phyloP scores from a whole-genome alignment of 805 yeast genomes.

The Sugiyamaella smithiae region DNA sequence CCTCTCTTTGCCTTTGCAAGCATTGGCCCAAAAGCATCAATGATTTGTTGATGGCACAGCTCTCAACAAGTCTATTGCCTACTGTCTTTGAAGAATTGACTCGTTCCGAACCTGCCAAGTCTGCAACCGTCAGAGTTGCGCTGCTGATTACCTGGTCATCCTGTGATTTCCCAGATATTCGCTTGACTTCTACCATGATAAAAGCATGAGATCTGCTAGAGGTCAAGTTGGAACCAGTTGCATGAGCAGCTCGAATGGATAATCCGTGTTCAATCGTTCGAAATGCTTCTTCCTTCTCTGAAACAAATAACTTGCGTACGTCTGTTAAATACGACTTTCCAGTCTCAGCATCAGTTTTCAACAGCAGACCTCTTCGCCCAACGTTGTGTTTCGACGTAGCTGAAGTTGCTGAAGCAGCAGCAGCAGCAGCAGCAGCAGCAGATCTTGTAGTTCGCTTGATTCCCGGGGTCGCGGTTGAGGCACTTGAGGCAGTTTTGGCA shows the following conservation, averaged over 20 bases:
- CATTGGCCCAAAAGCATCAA: slow-evolving; percentile 51
- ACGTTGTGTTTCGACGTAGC: not conserved
- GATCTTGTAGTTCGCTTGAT: not conserved
- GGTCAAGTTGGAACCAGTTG: slow-evolving; percentile 43
- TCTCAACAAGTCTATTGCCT: slow-evolving; percentile 47
- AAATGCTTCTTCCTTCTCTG: slow-evolving; percentile 39
- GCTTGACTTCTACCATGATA: slow-evolving; percentile 42
- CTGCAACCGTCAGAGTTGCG: slow-evolving; percentile 48
- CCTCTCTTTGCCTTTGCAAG: slow-evolving; percentile 39
- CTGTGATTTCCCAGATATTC: slow-evolving; percentile 16
- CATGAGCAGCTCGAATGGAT: slow-evolving; percentile 39
- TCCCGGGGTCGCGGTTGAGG: not conserved
- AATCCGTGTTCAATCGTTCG: slow-evolving; percentile 41
- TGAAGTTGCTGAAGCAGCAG: not conserved
- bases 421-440: not conserved
- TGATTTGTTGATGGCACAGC: slow-evolving; percentile 48
- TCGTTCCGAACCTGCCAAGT: slow-evolving; percentile 54
- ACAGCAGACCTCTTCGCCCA: slow-evolving; percentile 22
- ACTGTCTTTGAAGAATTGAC: slow-evolving; percentile 44
- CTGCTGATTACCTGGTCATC: slow-evolving; percentile 21
- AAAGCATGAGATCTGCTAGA: slow-evolving; percentile 57
- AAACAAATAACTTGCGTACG: slow-evolving; percentile 41
- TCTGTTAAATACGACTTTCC: slow-evolving; percentile 45
- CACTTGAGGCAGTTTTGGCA: not conserved
- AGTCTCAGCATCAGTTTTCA: slow-evolving; percentile 42